Percentiles rank a stretch among this genome's conserved stretches.
Conservation (phyloP, 2,329 filamentous ascomycete species). For the Aspergillus sp. region DNA sequence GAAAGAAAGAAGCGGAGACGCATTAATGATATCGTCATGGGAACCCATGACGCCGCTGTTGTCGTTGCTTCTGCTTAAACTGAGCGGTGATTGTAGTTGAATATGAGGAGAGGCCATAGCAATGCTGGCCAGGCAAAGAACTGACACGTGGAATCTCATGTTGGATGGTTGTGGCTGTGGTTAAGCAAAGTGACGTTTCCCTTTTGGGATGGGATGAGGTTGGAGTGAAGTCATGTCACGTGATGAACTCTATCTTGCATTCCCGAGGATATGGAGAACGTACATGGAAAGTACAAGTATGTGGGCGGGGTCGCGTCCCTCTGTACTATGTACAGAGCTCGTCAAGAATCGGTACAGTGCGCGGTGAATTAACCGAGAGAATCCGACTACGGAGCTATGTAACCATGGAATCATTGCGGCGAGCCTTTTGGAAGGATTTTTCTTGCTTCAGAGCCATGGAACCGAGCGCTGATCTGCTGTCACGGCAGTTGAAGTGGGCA, state of each 20-base stretch:
- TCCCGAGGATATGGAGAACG: too few relatives aligned
- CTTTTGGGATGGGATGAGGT: not conserved
- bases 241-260: not conserved
- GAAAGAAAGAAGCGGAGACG: slow-evolving; percentile 56
- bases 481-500: too few relatives aligned
- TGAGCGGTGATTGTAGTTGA: slow-evolving; percentile 5
- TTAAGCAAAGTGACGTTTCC: not conserved
- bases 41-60: slow-evolving; percentile 5
- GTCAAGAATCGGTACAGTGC: too few relatives aligned
- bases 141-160: not conserved
- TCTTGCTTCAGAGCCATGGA: too few relatives aligned
- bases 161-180: not conserved
- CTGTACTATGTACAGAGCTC: too few relatives aligned
- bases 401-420: too few relatives aligned
- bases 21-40: slow-evolving; percentile 32
- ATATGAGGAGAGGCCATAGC: slow-evolving; percentile 21
- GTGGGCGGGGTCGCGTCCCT: too few relatives aligned
- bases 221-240: not conserved
- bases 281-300: too few relatives aligned
- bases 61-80: not conserved
- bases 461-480: too few relatives aligned
- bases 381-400: too few relatives aligned
- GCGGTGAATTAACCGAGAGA: too few relatives aligned
- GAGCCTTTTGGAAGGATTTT: too few relatives aligned
- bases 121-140: slow-evolving; percentile 5